A percentile compares a stretch with the other conserved stretches of the same genome.
These are phyloP conservation scores for Tetrapisispora taiwanensis DNA, from an alignment of 805 yeast genomes.

Conservation along the genomic window DNA sequence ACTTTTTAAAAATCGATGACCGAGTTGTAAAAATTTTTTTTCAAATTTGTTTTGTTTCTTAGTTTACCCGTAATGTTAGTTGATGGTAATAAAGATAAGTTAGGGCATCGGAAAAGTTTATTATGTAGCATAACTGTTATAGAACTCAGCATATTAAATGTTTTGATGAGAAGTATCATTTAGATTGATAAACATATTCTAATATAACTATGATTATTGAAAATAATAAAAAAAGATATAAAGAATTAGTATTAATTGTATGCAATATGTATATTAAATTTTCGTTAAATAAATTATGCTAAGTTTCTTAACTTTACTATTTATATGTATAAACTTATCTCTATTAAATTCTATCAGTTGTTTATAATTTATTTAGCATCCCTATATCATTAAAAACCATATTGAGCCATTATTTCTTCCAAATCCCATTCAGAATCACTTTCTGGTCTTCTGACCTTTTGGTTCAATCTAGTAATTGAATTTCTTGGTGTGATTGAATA, in stretches of 20 bases:
- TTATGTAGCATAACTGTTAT: too few species aligned
- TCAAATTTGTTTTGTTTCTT: too few species aligned
- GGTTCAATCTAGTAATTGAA: neutral
- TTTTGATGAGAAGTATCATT: too few species aligned
- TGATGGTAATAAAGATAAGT: neutral
- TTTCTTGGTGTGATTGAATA: slow-evolving; percentile 6
- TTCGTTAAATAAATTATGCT: too few species aligned
- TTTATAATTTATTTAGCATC: neutral
- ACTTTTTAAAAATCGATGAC: neutral
- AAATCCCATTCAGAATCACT: slow-evolving; percentile 6
- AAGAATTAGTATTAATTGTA: neutral
- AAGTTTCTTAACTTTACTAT: neutral
- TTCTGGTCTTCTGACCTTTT: neutral
- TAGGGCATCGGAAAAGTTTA: neutral
- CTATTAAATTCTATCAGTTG: neutral
- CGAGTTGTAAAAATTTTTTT: neutral
- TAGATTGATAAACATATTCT: too few species aligned
- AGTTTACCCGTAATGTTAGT: neutral
- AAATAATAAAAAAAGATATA: too few species aligned
- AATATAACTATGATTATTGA: too few species aligned
- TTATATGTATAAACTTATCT: neutral
- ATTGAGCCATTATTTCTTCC: slow-evolving; percentile 9
- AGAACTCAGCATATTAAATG: too few species aligned
- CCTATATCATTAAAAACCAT: slow-evolving; percentile 7
- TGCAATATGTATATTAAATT: neutral